A percentile compares a stretch with the other conserved stretches of the same genome.
Evolutionary conservation across 2,329 filamentous ascomycete species (phyloP).

Genomic region (Cercospora zeae-maydis): DNA sequence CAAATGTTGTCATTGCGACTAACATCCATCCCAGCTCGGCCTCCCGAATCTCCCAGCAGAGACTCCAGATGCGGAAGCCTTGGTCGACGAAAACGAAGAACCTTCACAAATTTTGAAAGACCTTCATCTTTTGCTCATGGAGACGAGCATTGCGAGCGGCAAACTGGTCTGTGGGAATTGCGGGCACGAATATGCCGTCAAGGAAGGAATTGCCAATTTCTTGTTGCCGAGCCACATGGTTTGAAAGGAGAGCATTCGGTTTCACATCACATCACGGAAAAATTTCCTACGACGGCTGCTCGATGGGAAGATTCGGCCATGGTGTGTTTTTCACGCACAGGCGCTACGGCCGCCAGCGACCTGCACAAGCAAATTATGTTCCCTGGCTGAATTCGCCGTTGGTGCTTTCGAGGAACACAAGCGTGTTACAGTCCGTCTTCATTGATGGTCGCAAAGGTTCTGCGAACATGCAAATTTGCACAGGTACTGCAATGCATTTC

Average conservation of each 20-base stretch:
- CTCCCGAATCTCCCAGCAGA: conserved; percentile 65
- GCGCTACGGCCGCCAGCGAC: background rate
- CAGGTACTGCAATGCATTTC: background rate
- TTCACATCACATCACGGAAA: too few species aligned
- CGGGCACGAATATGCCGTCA: conserved; percentile 88
- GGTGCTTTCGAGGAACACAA: background rate
- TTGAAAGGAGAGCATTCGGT: conserved; percentile 32
- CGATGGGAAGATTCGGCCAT: background rate
- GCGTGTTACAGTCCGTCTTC: background rate
- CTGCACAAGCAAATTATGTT: background rate
- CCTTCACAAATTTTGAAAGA: conserved; percentile 67
- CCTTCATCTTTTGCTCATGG: conserved; percentile 75
- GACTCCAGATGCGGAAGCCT: conserved; percentile 35
- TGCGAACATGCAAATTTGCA: too few species aligned
- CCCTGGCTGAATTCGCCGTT: background rate
- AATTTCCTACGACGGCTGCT: background rate
- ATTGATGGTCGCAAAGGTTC: background rate
- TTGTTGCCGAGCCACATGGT: conserved; percentile 89
- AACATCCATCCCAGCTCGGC: conserved; percentile 58
- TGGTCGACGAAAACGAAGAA: conserved; percentile 57
- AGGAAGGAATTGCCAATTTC: conserved; percentile 96
- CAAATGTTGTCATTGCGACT: conserved; percentile 27
- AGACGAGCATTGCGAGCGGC: conserved; percentile 86
- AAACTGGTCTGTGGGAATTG: conserved; percentile 88
- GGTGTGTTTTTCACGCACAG: background rate